Conservation (phyloP, 345 rosid genomes). For the Arabis alpina region DNA sequence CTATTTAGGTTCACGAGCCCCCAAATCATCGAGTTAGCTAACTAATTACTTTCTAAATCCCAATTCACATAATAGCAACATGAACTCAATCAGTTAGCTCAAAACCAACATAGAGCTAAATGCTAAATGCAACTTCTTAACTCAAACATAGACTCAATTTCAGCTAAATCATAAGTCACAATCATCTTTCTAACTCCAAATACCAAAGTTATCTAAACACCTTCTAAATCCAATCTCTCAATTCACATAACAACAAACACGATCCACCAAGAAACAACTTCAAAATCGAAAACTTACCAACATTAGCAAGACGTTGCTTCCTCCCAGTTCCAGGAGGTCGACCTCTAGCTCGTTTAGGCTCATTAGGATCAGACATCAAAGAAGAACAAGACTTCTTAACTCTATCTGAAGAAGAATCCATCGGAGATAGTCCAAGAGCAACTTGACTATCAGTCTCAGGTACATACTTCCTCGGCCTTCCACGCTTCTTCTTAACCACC, state of each 20-base stretch:
- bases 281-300: conserved; percentile 53
- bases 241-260: not conserved
- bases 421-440: conserved; percentile 71
- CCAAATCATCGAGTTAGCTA: not conserved
- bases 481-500: conserved; percentile 79
- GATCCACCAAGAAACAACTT: not conserved
- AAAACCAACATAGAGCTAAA: not conserved
- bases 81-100: not conserved
- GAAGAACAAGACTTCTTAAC: not conserved
- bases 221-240: not conserved
- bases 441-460: conserved; percentile 49
- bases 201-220: not conserved
- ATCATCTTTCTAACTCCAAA: not conserved
- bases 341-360: conserved; percentile 66
- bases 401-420: conserved; percentile 31
- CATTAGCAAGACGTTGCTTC: conserved; percentile 85
- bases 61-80: conserved; percentile 8
- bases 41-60: not conserved
- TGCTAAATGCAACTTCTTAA: conserved; percentile 18
- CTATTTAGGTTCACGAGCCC: not conserved
- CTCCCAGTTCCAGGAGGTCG: conserved; percentile 94
- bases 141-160: not conserved
- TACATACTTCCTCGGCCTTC: conserved; percentile 87
- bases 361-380: conserved; percentile 50
- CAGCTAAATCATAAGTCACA: not conserved